These are phyloP conservation scores for Salvia hispanica DNA, from an alignment of 257 asterid genomes.

Conservation along the genomic window DNA sequence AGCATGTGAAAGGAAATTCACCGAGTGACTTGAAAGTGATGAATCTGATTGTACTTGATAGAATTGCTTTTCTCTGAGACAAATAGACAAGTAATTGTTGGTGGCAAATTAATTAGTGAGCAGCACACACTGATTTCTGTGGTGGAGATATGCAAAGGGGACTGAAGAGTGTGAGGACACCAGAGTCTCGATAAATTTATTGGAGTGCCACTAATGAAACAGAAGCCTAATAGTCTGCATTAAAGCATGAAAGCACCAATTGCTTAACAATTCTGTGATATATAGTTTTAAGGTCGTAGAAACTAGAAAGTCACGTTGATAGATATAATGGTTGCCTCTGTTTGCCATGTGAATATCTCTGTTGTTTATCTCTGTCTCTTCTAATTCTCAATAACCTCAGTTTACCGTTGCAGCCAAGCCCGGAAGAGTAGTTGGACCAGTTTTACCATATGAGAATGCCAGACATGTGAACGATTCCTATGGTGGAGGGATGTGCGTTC, in stretches of 20 bases:
- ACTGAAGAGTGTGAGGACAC: background rate
- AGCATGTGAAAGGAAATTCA: conserved; percentile 8
- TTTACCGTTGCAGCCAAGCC: conserved; percentile 53
- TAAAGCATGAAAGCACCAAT: background rate
- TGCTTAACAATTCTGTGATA: background rate
- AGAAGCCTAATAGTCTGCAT: background rate
- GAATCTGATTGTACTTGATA: background rate
- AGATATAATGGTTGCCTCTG: background rate
- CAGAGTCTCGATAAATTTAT: background rate
- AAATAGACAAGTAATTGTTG: conserved; percentile 5
- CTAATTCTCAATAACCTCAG: conserved; percentile 5
- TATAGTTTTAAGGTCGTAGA: background rate
- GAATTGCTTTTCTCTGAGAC: background rate
- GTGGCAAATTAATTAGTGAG: background rate
- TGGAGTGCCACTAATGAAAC: background rate
- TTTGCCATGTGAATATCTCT: background rate
- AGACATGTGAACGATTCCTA: conserved; percentile 37
- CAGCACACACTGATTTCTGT: background rate
- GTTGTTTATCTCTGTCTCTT: background rate
- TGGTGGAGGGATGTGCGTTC: conserved; percentile 38
- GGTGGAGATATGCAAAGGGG: background rate
- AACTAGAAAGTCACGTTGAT: background rate
- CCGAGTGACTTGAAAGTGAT: background rate
- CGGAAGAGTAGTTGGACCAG: conserved; percentile 71
- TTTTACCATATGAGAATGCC: conserved; percentile 56